These are phyloP conservation scores for Diospyros lotus DNA, from an alignment of 148 eudicot genomes.

Conservation along the genomic window DNA sequence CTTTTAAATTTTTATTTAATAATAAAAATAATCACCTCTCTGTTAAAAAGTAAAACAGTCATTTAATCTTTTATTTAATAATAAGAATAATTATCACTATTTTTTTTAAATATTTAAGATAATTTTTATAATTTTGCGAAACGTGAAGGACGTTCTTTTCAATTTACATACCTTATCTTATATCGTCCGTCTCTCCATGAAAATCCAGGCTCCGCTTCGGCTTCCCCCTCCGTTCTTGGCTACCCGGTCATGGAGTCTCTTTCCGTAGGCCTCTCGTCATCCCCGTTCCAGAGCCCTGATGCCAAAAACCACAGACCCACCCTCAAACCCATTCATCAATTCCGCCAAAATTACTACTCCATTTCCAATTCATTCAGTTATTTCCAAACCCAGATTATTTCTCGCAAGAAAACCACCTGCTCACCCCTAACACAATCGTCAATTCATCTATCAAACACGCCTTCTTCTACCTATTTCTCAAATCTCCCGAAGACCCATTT, in stretches of 20 bases:
- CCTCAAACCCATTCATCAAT: constrained; percentile 38
- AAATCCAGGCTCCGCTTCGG: too few relatives aligned
- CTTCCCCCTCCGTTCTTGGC: background rate
- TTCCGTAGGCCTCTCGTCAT: constrained; percentile 53
- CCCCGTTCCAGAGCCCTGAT: constrained; percentile 12
- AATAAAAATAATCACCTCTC: too few relatives aligned
- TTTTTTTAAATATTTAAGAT: too few relatives aligned
- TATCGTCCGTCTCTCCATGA: too few relatives aligned
- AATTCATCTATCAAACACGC: constrained; percentile 6
- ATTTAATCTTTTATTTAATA: too few relatives aligned
- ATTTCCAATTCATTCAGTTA: background rate
- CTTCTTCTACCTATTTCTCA: constrained; percentile 12
- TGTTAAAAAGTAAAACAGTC: too few relatives aligned
- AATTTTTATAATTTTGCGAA: too few relatives aligned
- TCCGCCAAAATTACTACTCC: constrained; percentile 13
- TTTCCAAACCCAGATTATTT: constrained; percentile 5
- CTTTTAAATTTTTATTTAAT: too few relatives aligned
- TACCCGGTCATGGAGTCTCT: constrained; percentile 45
- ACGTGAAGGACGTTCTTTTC: too few relatives aligned
- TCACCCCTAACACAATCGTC: constrained; percentile 11
- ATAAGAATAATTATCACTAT: too few relatives aligned
- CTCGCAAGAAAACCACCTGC: constrained; percentile 14
- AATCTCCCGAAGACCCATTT: constrained; percentile 2
- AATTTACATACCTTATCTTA: too few relatives aligned
- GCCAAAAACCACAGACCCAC: constrained; percentile 17